Percentiles rank a stretch among this genome's conserved stretches.
These are phyloP conservation scores for Dothistroma septosporum DNA, from an alignment of 2,329 filamentous ascomycete genomes.

Conservation along the genomic window DNA sequence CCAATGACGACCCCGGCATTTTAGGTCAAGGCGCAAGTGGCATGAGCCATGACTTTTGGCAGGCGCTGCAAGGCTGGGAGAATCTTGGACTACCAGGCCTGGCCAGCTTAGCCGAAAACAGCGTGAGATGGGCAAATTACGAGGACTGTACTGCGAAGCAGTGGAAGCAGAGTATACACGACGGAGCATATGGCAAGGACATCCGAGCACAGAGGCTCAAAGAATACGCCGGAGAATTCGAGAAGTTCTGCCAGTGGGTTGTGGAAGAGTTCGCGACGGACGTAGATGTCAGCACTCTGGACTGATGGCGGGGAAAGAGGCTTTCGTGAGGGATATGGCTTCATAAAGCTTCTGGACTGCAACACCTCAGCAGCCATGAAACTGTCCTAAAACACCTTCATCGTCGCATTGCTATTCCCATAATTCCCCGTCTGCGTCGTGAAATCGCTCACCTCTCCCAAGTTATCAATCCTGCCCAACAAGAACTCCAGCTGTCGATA, in stretches of 20 bases:
- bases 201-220: constrained; percentile 68
- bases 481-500: constrained; percentile 67
- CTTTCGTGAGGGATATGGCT: background rate
- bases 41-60: constrained; percentile 92
- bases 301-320: background rate
- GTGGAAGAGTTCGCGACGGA: constrained; percentile 60
- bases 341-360: background rate
- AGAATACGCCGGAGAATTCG: constrained; percentile 78
- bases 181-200: constrained; percentile 67
- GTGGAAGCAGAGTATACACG: constrained; percentile 69
- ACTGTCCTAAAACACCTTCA: constrained; percentile 15
- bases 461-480: constrained; percentile 61
- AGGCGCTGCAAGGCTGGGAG: constrained; percentile 84
- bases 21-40: constrained; percentile 77
- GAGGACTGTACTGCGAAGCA: constrained; percentile 69
- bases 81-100: constrained; percentile 85
- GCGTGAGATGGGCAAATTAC: constrained; percentile 82
- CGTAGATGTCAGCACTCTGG: background rate
- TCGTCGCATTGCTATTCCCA: constrained; percentile 26
- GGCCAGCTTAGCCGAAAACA: constrained; percentile 86
- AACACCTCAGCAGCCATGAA: background rate
- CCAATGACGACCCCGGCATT: constrained; percentile 88
- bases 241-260: constrained; percentile 87
- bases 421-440: constrained; percentile 34
- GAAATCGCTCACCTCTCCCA: constrained; percentile 42